phyloP scores from a whole-genome alignment of 2,329 filamentous ascomycete genomes.

The Tolypocladium inflatum region DNA sequence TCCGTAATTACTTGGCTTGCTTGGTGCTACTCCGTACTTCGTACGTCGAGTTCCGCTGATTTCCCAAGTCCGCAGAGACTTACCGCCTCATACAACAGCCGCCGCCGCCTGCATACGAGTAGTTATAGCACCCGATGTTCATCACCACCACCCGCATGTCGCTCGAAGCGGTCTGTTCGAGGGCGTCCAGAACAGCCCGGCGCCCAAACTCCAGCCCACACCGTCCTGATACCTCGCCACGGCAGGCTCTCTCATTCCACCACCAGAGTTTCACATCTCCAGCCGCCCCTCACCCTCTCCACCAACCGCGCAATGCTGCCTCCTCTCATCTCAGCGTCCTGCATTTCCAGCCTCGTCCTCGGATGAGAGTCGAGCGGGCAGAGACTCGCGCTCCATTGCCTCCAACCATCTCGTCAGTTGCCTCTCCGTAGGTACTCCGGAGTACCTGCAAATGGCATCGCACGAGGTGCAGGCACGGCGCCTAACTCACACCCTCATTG shows the following conservation, averaged over 20 bases:
- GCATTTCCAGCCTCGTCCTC: neutral
- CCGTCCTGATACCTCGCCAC: neutral
- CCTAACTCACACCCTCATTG: neutral
- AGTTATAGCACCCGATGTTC: neutral
- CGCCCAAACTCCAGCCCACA: neutral
- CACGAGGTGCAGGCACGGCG: neutral
- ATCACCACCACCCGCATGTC: neutral
- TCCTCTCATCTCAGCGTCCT: neutral
- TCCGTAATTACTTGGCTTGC: too few relatives aligned
- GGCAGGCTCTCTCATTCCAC: neutral
- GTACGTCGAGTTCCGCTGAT: neutral
- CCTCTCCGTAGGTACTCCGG: neutral
- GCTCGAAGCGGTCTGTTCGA: neutral
- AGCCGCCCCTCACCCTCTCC: neutral
- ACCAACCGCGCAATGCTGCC: neutral
- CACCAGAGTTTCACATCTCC: neutral
- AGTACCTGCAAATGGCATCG: neutral
- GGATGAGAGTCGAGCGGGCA: neutral
- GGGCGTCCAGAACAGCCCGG: neutral
- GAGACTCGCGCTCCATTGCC: neutral
- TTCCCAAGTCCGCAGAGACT: too few relatives aligned
- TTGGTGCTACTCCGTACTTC: too few relatives aligned
- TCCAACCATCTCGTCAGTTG: neutral
- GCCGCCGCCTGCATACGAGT: too few relatives aligned
- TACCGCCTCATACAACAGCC: too few relatives aligned